Evolutionary conservation across 2,329 filamentous ascomycete species (phyloP).

Genomic region (Hymenoscyphus occultus): DNA sequence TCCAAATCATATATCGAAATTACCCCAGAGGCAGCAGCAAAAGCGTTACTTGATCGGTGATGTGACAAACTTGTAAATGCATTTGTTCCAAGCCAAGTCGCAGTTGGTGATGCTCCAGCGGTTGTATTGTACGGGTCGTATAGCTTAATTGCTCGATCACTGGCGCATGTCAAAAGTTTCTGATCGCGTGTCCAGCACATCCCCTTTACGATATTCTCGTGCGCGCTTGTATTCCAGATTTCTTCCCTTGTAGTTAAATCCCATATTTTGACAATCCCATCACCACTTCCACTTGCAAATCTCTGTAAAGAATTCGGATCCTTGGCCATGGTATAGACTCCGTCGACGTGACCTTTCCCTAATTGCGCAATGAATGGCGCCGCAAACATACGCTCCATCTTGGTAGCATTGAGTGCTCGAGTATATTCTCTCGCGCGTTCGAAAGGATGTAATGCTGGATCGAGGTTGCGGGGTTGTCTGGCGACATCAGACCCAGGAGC

Average conservation of each 20-base stretch:
- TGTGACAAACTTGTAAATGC: conserved; percentile 83
- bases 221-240: conserved; percentile 74
- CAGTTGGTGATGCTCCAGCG: conserved; percentile 66
- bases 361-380: conserved; percentile 82
- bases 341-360: conserved; percentile 88
- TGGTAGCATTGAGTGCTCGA: conserved; percentile 76
- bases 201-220: conserved; percentile 91
- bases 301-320: conserved; percentile 71
- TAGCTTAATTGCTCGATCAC: conserved; percentile 83
- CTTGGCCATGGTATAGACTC: conserved; percentile 77
- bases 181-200: conserved; percentile 84
- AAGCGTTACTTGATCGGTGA: conserved; percentile 73
- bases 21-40: conserved; percentile 73
- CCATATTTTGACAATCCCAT: conserved; percentile 94
- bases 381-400: conserved; percentile 89
- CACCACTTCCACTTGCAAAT: conserved; percentile 81
- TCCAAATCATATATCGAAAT: conserved; percentile 89
- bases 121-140: conserved; percentile 83
- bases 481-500: conserved; percentile 63
- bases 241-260: conserved; percentile 71
- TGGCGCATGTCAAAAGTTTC: conserved; percentile 82
- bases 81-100: conserved; percentile 79
- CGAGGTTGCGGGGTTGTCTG: conserved; percentile 68
- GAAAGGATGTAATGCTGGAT: conserved; percentile 85
- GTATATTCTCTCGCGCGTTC: conserved; percentile 86